Evolutionary conservation across 495 filamentous ascomycete genomes (phyloP).

Genomic region (Trichoderma erinaceum): DNA sequence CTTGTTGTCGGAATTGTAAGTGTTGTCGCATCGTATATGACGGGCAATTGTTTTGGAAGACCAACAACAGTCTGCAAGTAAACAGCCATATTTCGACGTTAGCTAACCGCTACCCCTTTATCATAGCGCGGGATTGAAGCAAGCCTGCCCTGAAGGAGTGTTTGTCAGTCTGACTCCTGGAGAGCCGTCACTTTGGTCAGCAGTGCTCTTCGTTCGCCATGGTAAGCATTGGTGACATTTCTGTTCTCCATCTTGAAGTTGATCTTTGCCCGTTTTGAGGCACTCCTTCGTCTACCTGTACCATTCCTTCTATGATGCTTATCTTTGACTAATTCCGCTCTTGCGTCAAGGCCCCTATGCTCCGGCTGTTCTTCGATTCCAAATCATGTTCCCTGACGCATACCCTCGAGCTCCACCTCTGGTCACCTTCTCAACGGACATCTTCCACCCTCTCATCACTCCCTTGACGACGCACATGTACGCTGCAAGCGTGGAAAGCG

Average conservation of each 20-base stretch:
- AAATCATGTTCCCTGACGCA: slow-evolving; percentile 73
- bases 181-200: slow-evolving; percentile 74
- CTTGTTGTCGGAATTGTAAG: slow-evolving; percentile 73
- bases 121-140: slow-evolving; percentile 68
- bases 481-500: slow-evolving; percentile 63
- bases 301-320: not conserved
- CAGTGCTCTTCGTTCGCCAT: slow-evolving; percentile 84
- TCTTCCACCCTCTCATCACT: slow-evolving; percentile 90
- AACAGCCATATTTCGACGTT: not conserved
- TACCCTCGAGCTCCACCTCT: slow-evolving; percentile 78
- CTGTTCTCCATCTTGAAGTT: not conserved
- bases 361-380: slow-evolving; percentile 80
- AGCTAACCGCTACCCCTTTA: not conserved
- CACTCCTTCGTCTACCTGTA: not conserved
- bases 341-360: slow-evolving; percentile 68
- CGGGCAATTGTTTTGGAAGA: not conserved
- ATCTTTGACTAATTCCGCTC: not conserved
- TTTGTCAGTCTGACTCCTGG: slow-evolving; percentile 80
- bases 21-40: not conserved
- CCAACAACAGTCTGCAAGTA: not conserved
- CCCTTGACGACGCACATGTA: slow-evolving; percentile 88
- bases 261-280: not conserved
- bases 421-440: slow-evolving; percentile 80
- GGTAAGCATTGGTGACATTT: slow-evolving; percentile 43
- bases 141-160: slow-evolving; percentile 73